Conservation (phyloP, 345 rosid species). For the Pugionium dolabratum region DNA sequence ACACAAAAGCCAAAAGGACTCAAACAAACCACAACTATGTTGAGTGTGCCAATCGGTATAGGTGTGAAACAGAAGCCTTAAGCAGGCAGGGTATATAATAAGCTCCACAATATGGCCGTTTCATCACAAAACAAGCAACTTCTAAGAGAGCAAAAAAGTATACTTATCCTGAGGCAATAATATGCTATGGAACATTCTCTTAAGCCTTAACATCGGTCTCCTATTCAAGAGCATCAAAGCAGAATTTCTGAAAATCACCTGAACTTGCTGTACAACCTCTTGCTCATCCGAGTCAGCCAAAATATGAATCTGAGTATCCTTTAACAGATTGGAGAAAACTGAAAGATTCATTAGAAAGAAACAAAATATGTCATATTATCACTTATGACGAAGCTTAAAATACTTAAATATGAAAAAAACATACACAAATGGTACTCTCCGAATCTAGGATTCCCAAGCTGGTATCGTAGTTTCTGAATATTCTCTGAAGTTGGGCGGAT, state of each 20-base stretch:
- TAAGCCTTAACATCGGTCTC: neutral
- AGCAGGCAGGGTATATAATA: neutral
- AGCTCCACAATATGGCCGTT: conserved; percentile 6
- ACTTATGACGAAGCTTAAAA: neutral
- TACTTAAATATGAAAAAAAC: conserved; percentile 28
- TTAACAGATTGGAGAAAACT: conserved; percentile 96
- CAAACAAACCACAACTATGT: conserved; percentile 6
- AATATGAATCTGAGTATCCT: conserved; percentile 96
- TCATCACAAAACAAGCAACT: conserved; percentile 5
- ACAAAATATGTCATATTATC: neutral
- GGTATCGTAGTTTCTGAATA: conserved; percentile 78
- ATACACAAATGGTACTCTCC: conserved; percentile 91
- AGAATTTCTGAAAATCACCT: conserved; percentile 48
- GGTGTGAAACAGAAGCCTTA: conserved; percentile 2
- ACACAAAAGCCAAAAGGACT: conserved; percentile 34
- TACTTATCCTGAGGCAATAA: neutral
- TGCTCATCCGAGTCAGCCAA: conserved; percentile 97
- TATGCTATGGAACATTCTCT: conserved; percentile 10
- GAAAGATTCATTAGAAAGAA: conserved; percentile 32
- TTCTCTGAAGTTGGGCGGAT: conserved; percentile 87
- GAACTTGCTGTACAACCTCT: conserved; percentile 95
- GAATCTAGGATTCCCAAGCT: conserved; percentile 80
- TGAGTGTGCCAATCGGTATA: conserved; percentile 9
- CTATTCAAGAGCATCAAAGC: conserved; percentile 7
- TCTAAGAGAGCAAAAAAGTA: neutral